Base-by-base conservation (phyloP, 2,329 filamentous ascomycete genomes). In the Ceratocystiopsis sp. region DNA sequence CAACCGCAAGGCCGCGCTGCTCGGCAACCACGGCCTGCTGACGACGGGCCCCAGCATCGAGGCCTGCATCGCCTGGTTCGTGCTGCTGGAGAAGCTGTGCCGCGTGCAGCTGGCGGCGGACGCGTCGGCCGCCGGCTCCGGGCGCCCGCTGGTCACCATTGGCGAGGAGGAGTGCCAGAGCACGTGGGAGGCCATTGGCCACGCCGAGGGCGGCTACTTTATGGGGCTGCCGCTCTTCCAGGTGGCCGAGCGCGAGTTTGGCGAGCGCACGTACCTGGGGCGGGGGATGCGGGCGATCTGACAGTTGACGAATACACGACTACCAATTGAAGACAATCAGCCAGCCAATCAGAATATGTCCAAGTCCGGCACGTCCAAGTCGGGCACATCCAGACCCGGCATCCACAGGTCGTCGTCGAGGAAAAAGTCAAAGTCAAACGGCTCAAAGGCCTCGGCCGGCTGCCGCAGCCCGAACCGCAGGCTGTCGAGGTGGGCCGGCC, bases 51-150 rank as follows among this genome's bases (percentile, higher is more conserved):
- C 57, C 25, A 63, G 61, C 2, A 60, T 75, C 42, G 71, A 74
- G 50, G 62, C 61, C 43, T 61, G 66, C 3, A 62, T 72, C 3
- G 71, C 65, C 48, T 74, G 69, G 68, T 74, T 73, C 52, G 61
- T 67, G 45, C 62, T 61, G 38, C 55, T 73, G 43, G 69, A 70
- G 46, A 64, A 59, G 48, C 67, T 63, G 46, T 68, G 66, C 47
- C 61, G 64, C 46, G 60, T 59, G 3, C 66, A 71, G 54, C 52
- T 73, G 15, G 48, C 75, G 42, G 72, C 70, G 2, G 73, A 76
- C 53, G 73, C 71, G 1, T 74, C 73, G 0, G 74, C 73, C 0
- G 71, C 58, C 0, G 78, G 79, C 0, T 63, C 74, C 3, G 80
- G 80, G 11, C 45, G 48, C n/a, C 49, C 50, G 15, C 41, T 51